These are phyloP conservation scores for Anisodus acutangulus DNA, from an alignment of 257 asterid genomes.

Conservation along the genomic window DNA sequence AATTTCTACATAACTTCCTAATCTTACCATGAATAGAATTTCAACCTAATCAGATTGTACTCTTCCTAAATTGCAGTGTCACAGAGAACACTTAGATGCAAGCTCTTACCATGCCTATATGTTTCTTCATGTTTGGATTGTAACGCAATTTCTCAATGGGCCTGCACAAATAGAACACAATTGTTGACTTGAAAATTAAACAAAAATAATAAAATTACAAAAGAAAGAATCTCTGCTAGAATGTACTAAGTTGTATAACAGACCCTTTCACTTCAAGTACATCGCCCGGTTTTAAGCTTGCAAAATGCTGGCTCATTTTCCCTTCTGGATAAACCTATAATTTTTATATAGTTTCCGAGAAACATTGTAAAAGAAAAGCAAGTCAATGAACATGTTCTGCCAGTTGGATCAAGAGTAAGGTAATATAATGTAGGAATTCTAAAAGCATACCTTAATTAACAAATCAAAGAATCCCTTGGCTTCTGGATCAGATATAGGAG, in stretches of 20 bases:
- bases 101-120: constrained; percentile 90
- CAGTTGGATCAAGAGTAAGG: constrained; percentile 15
- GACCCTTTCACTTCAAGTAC: constrained; percentile 94
- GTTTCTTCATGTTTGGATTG: constrained; percentile 91
- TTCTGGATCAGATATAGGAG: constrained; percentile 93
- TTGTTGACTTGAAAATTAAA: constrained; percentile 18
- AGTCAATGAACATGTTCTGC: not conserved
- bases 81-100: constrained; percentile 10
- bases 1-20: constrained; percentile 19
- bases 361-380: constrained; percentile 15
- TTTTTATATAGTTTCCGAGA: constrained; percentile 13
- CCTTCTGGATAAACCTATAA: constrained; percentile 95
- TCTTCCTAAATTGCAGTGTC: constrained; percentile 10
- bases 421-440: not conserved
- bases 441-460: constrained; percentile 77
- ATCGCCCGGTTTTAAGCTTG: constrained; percentile 92
- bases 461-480: constrained; percentile 87
- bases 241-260: constrained; percentile 35
- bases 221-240: not conserved
- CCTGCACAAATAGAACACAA: constrained; percentile 51
- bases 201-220: constrained; percentile 4
- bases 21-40: constrained; percentile 21
- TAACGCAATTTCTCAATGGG: constrained; percentile 88
- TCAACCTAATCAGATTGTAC: constrained; percentile 2
- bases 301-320: constrained; percentile 97